A percentile compares a stretch with the other conserved stretches of the same genome.
Conservation (phyloP, 768 basidiomycete species). For the Amanita phalloides region DNA sequence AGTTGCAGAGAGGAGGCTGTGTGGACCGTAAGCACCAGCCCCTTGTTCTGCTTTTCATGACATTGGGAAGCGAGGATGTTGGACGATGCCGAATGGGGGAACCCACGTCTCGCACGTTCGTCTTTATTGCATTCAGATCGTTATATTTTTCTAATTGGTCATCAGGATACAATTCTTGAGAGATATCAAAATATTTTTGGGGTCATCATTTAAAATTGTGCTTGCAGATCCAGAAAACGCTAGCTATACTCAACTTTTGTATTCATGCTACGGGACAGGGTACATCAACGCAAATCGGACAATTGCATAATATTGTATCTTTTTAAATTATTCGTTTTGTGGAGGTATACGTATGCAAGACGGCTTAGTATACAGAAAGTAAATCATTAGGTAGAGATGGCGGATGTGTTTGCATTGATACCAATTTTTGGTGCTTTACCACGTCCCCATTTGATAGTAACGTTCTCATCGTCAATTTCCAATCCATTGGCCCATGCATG, state of each 20-base stretch:
- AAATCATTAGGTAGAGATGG: neutral
- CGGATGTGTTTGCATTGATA: neutral
- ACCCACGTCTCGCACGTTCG: slow-evolving; percentile 74
- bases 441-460: slow-evolving; percentile 83
- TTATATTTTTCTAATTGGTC: neutral
- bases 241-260: slow-evolving; percentile 50
- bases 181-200: slow-evolving; percentile 75
- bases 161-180: slow-evolving; percentile 83
- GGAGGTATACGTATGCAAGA: neutral
- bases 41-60: slow-evolving; percentile 83
- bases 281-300: slow-evolving; percentile 83
- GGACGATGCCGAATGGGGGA: slow-evolving; percentile 82
- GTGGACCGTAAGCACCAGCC: slow-evolving; percentile 85
- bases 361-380: neutral
- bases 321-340: neutral
- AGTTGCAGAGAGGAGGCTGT: slow-evolving; percentile 79
- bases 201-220: slow-evolving; percentile 87
- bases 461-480: slow-evolving; percentile 69
- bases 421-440: slow-evolving; percentile 36
- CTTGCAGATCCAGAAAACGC: slow-evolving; percentile 42
- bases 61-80: slow-evolving; percentile 95
- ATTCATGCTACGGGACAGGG: slow-evolving; percentile 89
- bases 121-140: slow-evolving; percentile 1
- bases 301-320: slow-evolving; percentile 36
- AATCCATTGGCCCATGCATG: slow-evolving; percentile 86